These are phyloP conservation scores for Pseudozyma tsukubaensis DNA, from an alignment of 1,284 basidiomycete species.

Conservation along the genomic window DNA sequence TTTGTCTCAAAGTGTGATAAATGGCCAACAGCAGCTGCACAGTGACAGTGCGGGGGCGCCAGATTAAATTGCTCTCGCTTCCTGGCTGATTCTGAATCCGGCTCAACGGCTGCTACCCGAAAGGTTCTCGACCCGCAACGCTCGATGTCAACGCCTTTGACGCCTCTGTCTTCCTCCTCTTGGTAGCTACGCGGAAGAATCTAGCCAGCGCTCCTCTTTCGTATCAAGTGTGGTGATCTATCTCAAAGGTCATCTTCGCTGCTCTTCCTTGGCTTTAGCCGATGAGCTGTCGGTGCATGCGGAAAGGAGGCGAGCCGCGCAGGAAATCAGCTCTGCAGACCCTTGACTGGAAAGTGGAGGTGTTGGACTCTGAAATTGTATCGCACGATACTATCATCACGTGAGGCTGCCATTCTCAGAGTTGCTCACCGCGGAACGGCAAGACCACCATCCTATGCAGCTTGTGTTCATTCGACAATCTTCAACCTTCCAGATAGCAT, in stretches of 20 bases:
- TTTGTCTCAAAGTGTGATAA: constrained; percentile 2
- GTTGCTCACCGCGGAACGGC: constrained; percentile 4
- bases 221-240: no score
- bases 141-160: no score
- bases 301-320: not conserved
- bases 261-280: no score
- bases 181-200: no score
- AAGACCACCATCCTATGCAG: constrained; percentile 1
- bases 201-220: no score
- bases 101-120: no score
- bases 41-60: constrained; percentile 3
- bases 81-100: no score
- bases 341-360: constrained; percentile 19
- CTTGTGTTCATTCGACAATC: not conserved
- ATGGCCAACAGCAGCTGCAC: constrained; percentile 1
- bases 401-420: constrained; percentile 8
- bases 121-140: no score
- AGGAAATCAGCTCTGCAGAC: not conserved
- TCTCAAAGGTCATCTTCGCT: no score
- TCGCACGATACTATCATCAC: constrained; percentile 29
- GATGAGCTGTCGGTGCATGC: not conserved
- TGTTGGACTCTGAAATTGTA: constrained; percentile 19
- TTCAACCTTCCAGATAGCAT: not conserved
- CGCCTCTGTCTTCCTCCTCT: no score
- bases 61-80: not conserved